phyloP scores from a whole-genome alignment of 371 early-diverging fungal species.

The Mucor sp. region DNA sequence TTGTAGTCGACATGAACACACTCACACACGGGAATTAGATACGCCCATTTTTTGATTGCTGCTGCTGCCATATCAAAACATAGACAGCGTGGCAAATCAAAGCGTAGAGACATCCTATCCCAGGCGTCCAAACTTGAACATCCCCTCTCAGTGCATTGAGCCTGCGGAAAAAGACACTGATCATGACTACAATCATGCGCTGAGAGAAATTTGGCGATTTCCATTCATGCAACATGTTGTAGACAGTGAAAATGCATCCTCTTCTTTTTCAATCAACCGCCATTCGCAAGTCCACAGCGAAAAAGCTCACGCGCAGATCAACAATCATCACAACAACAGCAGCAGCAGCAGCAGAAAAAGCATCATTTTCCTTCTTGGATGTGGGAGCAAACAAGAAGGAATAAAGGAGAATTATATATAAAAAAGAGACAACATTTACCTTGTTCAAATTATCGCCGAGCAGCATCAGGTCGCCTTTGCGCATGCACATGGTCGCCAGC shows the following conservation, averaged over 20 bases:
- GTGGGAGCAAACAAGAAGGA: neutral
- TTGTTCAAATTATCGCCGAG: slow-evolving; percentile 17
- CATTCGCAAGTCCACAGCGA: neutral
- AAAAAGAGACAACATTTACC: slow-evolving; percentile 21
- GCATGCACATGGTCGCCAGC: slow-evolving; percentile 20
- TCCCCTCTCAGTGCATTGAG: neutral
- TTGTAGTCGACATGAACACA: neutral
- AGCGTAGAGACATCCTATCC: neutral
- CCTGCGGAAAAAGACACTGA: neutral
- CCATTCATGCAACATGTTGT: neutral
- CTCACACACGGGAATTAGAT: neutral
- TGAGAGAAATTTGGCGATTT: neutral
- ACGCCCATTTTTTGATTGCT: neutral
- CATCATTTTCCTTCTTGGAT: neutral
- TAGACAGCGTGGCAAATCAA: neutral
- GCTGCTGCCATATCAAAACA: neutral
- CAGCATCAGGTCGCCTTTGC: slow-evolving; percentile 17
- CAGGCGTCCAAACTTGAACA: neutral
- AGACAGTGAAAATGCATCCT: neutral
- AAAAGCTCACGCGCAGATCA: neutral
- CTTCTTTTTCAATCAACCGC: neutral
- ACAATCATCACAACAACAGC: neutral
- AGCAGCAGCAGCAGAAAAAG: neutral
- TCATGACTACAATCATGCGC: neutral
- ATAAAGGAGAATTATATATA: neutral